Evolutionary conservation across 768 basidiomycete genomes (phyloP).

Genomic region (Termitomyces sp.): DNA sequence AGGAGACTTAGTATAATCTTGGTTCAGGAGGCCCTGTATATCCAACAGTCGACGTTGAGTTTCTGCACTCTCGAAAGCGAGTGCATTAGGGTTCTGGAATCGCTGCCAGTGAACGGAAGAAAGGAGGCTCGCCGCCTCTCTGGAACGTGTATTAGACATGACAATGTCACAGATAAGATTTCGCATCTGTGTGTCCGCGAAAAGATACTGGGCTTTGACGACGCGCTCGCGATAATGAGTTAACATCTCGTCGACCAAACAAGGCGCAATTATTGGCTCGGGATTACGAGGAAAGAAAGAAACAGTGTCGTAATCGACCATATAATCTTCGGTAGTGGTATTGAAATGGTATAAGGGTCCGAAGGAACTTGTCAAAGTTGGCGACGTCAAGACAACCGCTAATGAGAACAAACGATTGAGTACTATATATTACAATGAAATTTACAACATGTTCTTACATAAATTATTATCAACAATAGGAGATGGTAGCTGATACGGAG

Average conservation of each 20-base stretch:
- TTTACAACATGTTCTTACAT: slow-evolving; percentile 75
- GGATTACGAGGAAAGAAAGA: slow-evolving; percentile 7
- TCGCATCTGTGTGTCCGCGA: slow-evolving; percentile 47
- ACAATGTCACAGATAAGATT: slow-evolving; percentile 48
- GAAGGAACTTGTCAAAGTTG: slow-evolving; percentile 24
- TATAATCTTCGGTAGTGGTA: neutral
- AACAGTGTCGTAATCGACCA: neutral
- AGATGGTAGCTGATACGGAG: slow-evolving; percentile 14
- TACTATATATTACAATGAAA: slow-evolving; percentile 57
- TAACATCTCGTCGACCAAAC: slow-evolving; percentile 24
- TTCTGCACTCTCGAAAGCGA: slow-evolving; percentile 20
- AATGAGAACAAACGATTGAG: slow-evolving; percentile 39
- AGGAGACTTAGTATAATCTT: slow-evolving; percentile 32
- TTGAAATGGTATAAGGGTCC: slow-evolving; percentile 16
- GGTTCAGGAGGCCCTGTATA: slow-evolving; percentile 19
- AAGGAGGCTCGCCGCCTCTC: slow-evolving; percentile 57
- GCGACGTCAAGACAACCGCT: slow-evolving; percentile 14
- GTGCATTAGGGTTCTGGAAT: slow-evolving; percentile 15
- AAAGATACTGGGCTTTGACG: slow-evolving; percentile 63
- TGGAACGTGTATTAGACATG: slow-evolving; percentile 37
- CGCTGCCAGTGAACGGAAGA: slow-evolving; percentile 48
- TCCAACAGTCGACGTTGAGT: slow-evolving; percentile 19
- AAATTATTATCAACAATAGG: slow-evolving; percentile 37
- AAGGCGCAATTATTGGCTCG: slow-evolving; percentile 11
- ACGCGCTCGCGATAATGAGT: slow-evolving; percentile 56